Evolutionary conservation across 805 yeast species (phyloP).

Genomic region (Candida golubevii): DNA sequence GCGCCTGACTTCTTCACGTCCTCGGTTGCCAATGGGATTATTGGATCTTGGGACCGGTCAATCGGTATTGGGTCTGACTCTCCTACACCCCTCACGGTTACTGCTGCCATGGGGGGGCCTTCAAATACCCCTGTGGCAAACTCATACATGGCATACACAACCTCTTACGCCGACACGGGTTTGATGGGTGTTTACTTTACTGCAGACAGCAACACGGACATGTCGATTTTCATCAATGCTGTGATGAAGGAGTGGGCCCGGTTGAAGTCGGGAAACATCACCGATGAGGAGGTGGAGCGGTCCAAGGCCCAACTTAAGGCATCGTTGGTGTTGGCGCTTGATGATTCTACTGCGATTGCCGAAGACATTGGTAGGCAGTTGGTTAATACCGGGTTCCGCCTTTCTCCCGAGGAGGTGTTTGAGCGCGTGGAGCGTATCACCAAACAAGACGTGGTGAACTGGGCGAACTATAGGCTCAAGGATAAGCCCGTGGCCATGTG

Average conservation of each 20-base stretch:
- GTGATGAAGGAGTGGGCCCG: constrained; percentile 86
- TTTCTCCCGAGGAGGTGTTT: constrained; percentile 71
- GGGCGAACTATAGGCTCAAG: constrained; percentile 81
- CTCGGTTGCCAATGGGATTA: constrained; percentile 90
- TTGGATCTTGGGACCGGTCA: constrained; percentile 97
- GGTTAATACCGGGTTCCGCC: constrained; percentile 83
- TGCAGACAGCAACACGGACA: constrained; percentile 66
- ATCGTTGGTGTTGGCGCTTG: constrained; percentile 79
- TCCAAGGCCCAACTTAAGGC: constrained; percentile 96
- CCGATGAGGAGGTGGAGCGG: constrained; percentile 84
- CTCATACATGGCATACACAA: constrained; percentile 93
- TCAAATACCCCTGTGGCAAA: constrained; percentile 72
- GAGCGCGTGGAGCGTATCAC: constrained; percentile 73
- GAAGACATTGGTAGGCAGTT: constrained; percentile 98
- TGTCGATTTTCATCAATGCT: constrained; percentile 67
- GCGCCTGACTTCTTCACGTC: constrained; percentile 94
- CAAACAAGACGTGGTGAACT: constrained; percentile 71
- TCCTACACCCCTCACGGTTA: constrained; percentile 79
- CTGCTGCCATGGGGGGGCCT: constrained; percentile 55
- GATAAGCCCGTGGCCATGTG: constrained; percentile 83
- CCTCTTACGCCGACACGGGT: constrained; percentile 96
- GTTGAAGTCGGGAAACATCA: constrained; percentile 68
- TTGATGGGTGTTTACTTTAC: constrained; percentile 95
- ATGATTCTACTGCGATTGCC: constrained; percentile 93
- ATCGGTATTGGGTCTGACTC: constrained; percentile 77